Conservation (phyloP, 1,284 basidiomycete species). For the Fomitopsis schrenkii region DNA sequence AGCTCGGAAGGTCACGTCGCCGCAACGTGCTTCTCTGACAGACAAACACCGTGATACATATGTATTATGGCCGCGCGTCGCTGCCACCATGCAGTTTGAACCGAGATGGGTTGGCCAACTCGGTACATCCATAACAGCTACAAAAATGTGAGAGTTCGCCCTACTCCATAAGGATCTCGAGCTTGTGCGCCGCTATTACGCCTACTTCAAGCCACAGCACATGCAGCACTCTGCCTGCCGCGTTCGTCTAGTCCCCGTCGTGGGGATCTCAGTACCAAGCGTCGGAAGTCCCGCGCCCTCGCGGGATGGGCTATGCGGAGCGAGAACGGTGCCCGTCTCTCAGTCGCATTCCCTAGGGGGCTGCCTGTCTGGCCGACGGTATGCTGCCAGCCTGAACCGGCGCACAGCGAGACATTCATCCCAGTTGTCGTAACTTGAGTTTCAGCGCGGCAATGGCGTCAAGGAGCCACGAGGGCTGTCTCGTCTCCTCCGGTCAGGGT, state of each 20-base stretch:
- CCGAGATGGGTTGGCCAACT: neutral
- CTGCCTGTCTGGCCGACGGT: slow-evolving; percentile 32
- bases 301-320: slow-evolving; percentile 29
- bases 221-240: slow-evolving; percentile 39
- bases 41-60: neutral
- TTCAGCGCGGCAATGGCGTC: slow-evolving; percentile 45
- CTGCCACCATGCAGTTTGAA: neutral
- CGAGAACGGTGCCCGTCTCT: slow-evolving; percentile 24
- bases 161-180: neutral
- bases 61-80: neutral
- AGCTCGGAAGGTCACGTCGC: no score
- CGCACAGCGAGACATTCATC: slow-evolving; percentile 34
- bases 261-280: slow-evolving; percentile 36
- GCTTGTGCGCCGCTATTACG: slow-evolving; percentile 11
- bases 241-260: slow-evolving; percentile 21
- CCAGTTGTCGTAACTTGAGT: slow-evolving; percentile 37
- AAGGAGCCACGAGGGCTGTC: neutral
- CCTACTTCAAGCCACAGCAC: slow-evolving; percentile 50
- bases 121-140: neutral
- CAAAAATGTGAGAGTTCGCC: neutral
- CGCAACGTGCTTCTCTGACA: neutral
- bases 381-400: neutral
- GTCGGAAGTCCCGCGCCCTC: slow-evolving; percentile 21
- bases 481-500: no score
- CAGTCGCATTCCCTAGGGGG: slow-evolving; percentile 40